Evolutionary conservation across 2,329 filamentous ascomycete species (phyloP).

Genomic region (Paracoccidioides brasiliensis): DNA sequence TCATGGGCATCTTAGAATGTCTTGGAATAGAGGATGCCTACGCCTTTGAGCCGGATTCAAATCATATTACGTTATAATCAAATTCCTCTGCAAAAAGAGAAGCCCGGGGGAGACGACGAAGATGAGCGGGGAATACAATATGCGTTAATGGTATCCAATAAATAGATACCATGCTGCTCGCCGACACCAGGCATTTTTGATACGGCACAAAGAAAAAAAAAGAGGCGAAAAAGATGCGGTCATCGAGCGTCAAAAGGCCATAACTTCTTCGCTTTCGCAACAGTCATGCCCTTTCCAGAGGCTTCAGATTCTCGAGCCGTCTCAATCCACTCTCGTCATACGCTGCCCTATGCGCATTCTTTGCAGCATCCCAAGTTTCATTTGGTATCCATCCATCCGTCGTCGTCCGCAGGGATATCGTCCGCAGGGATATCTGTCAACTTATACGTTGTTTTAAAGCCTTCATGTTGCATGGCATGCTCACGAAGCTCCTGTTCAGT

Average conservation of each 20-base stretch:
- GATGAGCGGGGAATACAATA: too few relatives aligned
- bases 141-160: too few relatives aligned
- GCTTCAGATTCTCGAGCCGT: constrained; percentile 7
- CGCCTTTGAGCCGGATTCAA: too few relatives aligned
- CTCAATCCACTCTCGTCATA: constrained; percentile 21
- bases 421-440: constrained; percentile 19
- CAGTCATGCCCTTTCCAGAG: constrained; percentile 5
- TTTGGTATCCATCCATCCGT: constrained; percentile 23
- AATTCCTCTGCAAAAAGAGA: too few relatives aligned
- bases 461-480: constrained; percentile 18
- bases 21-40: too few relatives aligned
- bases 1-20: too few relatives aligned
- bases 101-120: too few relatives aligned
- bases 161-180: too few relatives aligned
- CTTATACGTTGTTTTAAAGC: constrained; percentile 19
- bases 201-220: too few relatives aligned
- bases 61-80: too few relatives aligned
- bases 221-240: neutral
- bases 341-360: constrained; percentile 16
- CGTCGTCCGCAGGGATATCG: constrained; percentile 16
- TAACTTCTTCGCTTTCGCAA: constrained; percentile 8
- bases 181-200: too few relatives aligned
- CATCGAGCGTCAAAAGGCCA: constrained; percentile 10
- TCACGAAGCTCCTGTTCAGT: constrained; percentile 16
- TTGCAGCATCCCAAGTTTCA: constrained; percentile 19